These are phyloP conservation scores for Theileria orientalis DNA, from an alignment of 169 alveolate species.

Conservation along the genomic window DNA sequence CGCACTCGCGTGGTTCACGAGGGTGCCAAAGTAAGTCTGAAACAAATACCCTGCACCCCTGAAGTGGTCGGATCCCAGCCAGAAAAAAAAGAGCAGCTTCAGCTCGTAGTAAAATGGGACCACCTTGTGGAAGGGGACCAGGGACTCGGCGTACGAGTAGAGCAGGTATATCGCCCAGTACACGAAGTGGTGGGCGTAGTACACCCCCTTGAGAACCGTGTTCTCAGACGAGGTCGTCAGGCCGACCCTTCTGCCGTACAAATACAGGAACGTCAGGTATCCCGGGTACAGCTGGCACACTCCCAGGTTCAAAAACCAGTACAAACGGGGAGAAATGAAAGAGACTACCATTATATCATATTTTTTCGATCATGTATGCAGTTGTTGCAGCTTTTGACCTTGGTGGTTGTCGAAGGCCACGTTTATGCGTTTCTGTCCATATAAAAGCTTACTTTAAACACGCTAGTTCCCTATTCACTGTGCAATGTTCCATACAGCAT, in stretches of 20 bases:
- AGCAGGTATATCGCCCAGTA: constrained; percentile 73
- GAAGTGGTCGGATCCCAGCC: constrained; percentile 75
- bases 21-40: constrained; percentile 37
- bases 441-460: too few species aligned
- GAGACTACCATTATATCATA: constrained; percentile 38
- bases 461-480: too few species aligned
- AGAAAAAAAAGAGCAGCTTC: constrained; percentile 68
- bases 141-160: constrained; percentile 55
- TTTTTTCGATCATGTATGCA: neutral
- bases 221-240: constrained; percentile 3
- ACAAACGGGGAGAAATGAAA: constrained; percentile 26
- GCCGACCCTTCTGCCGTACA: constrained; percentile 29
- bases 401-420: neutral
- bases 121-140: constrained; percentile 31
- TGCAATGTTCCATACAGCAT: too few species aligned
- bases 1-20: constrained; percentile 9
- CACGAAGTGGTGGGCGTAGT: constrained; percentile 65
- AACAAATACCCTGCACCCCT: constrained; percentile 77
- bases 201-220: constrained; percentile 21
- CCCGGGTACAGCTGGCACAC: constrained; percentile 66
- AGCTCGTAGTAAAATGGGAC: constrained; percentile 72
- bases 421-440: too few species aligned
- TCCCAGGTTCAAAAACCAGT: constrained; percentile 40
- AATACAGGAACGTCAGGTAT: constrained; percentile 41
- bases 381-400: neutral